Evolutionary conservation across 192 early-diverging fungal genomes (phyloP).

Genomic region (Jimgerdemannia lactiflua): DNA sequence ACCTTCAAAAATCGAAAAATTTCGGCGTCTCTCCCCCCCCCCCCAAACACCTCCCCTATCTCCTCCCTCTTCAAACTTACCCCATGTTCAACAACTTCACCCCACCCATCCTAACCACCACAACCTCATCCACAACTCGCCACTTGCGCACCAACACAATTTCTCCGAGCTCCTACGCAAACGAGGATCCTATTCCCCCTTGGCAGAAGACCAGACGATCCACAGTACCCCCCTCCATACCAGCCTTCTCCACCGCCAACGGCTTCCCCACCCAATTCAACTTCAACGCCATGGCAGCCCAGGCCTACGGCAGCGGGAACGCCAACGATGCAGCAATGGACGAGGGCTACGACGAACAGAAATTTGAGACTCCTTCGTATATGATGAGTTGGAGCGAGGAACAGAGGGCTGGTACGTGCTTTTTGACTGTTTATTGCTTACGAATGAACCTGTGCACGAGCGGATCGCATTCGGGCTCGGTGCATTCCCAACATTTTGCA

Average conservation of each 20-base stretch:
- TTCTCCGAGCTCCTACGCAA: not conserved
- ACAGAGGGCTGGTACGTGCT: slow-evolving; percentile 39
- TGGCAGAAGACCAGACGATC: not conserved
- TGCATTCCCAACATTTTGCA: not conserved
- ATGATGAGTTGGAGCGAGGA: slow-evolving; percentile 43
- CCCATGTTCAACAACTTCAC: not conserved
- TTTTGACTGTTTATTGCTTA: too few species aligned
- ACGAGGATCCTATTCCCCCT: not conserved
- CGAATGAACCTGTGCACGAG: not conserved
- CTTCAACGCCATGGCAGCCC: not conserved
- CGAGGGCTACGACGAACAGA: slow-evolving; percentile 39
- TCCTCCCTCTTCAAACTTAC: too few species aligned
- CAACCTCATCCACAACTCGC: not conserved
- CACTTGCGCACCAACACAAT: not conserved
- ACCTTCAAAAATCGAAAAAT: too few species aligned
- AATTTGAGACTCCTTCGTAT: slow-evolving; percentile 38
- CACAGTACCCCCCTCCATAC: not conserved
- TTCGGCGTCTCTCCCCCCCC: too few species aligned
- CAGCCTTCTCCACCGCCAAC: not conserved
- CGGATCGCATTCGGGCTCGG: not conserved
- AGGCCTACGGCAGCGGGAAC: not conserved
- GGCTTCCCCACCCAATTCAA: not conserved
- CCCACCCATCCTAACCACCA: not conserved
- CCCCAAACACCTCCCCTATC: too few species aligned
- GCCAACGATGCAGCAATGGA: slow-evolving; percentile 5